Percentiles rank a stretch among this genome's conserved stretches.
Evolutionary conservation across 495 filamentous ascomycete species (phyloP).

Genomic region (Corynascus novoguineensis): DNA sequence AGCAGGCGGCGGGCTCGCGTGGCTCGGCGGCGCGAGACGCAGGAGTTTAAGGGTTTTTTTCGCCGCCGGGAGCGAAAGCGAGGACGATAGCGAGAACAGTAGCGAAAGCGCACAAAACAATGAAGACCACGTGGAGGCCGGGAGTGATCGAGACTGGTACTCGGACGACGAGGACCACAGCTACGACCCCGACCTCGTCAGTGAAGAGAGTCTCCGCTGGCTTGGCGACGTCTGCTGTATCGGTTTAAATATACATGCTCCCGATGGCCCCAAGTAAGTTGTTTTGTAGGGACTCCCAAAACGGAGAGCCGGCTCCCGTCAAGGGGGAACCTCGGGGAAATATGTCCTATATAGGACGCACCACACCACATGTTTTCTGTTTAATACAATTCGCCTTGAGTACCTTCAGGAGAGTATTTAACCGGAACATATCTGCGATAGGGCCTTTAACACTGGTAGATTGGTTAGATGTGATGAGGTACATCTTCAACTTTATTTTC

Average conservation of each 20-base stretch:
- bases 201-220: neutral
- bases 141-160: too few species aligned
- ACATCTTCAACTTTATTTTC: neutral
- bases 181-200: constrained; percentile 1
- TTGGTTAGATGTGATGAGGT: neutral
- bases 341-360: too few species aligned
- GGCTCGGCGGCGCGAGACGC: too few species aligned
- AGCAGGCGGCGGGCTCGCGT: too few species aligned
- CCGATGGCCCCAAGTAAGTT: neutral
- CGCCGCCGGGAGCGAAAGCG: too few species aligned
- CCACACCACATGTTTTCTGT: neutral
- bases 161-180: neutral
- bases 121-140: too few species aligned
- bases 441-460: neutral
- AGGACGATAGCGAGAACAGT: too few species aligned
- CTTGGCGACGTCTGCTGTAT: neutral
- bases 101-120: too few species aligned
- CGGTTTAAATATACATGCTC: neutral
- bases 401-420: neutral
- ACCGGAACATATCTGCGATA: neutral
- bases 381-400: neutral
- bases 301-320: too few species aligned
- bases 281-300: too few species aligned
- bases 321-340: too few species aligned
- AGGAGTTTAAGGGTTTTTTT: too few species aligned